Conservation (phyloP, 2,329 filamentous ascomycete genomes). For the Clarireedia homoeocarpa region DNA sequence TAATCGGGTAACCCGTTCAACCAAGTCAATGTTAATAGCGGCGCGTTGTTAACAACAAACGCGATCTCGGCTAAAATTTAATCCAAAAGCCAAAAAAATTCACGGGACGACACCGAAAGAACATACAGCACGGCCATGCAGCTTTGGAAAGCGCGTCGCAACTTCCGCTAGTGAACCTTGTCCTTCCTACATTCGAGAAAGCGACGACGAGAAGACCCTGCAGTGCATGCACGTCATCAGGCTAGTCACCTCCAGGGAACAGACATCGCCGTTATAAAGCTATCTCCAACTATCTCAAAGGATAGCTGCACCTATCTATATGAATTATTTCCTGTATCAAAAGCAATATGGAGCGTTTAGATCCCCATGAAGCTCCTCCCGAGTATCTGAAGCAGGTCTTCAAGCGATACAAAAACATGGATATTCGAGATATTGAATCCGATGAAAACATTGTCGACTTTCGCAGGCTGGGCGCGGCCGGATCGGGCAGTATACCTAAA, state of each 20-base stretch:
- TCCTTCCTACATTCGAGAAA: no score
- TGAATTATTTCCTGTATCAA: not conserved
- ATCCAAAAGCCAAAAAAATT: not conserved
- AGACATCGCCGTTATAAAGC: no score
- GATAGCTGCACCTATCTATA: no score
- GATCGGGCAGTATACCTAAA: not conserved
- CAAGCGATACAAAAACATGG: conserved; percentile 48
- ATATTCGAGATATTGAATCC: not conserved
- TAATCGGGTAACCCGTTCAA: not conserved
- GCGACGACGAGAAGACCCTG: no score
- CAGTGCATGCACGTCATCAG: no score
- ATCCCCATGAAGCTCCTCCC: conserved; percentile 74
- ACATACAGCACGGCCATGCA: not conserved
- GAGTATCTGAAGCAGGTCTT: conserved; percentile 61
- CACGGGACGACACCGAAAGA: not conserved
- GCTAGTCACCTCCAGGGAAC: no score
- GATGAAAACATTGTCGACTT: not conserved
- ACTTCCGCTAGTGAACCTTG: no score
- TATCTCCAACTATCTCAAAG: no score
- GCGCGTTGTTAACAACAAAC: not conserved
- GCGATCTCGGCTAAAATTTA: not conserved
- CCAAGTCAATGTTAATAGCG: not conserved
- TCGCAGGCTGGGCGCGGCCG: not conserved
- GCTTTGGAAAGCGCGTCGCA: not conserved
- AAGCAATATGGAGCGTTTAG: conserved; percentile 35